Percentiles rank a stretch among this genome's conserved stretches.
phyloP scores from a whole-genome alignment of 2,329 filamentous ascomycete genomes.

The Aspergillus sclerotialis region DNA sequence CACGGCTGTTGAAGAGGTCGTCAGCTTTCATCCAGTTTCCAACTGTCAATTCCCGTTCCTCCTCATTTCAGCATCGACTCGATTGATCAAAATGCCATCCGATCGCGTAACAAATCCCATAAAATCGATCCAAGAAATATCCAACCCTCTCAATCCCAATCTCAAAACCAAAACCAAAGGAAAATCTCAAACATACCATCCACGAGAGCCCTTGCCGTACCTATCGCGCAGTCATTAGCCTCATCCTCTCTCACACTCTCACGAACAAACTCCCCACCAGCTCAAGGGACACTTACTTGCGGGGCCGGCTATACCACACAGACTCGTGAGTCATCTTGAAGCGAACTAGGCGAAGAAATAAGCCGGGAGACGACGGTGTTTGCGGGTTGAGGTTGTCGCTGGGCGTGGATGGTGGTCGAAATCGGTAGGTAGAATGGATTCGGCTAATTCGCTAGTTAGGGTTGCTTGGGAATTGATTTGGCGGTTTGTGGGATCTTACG shows the following conservation, averaged over 20 bases:
- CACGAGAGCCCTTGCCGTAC: constrained; percentile 84
- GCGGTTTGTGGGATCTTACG: background rate
- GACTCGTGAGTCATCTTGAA: constrained; percentile 82
- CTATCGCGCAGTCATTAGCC: constrained; percentile 18
- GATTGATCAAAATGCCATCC: too few relatives aligned
- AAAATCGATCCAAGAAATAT: too few relatives aligned
- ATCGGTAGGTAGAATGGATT: constrained; percentile 24
- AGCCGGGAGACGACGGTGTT: constrained; percentile 27
- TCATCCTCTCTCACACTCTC: constrained; percentile 3
- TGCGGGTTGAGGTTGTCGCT: constrained; percentile 21
- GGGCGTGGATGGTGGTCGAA: constrained; percentile 15
- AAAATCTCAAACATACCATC: constrained; percentile 77
- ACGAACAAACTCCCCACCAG: background rate
- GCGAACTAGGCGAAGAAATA: constrained; percentile 29
- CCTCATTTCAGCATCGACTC: constrained; percentile 6
- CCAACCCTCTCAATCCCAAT: too few relatives aligned
- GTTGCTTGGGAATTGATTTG: constrained; percentile 12
- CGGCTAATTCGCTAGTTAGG: constrained; percentile 14
- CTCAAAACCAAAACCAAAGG: too few relatives aligned
- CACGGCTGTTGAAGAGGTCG: constrained; percentile 50
- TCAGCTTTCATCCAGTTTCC: constrained; percentile 18
- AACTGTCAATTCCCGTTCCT: constrained; percentile 8
- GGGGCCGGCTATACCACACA: constrained; percentile 98
- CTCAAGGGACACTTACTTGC: constrained; percentile 54
- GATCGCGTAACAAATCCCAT: too few relatives aligned